These are phyloP conservation scores for Amanita pallidorosea DNA, from an alignment of 768 basidiomycete species.

Conservation along the genomic window DNA sequence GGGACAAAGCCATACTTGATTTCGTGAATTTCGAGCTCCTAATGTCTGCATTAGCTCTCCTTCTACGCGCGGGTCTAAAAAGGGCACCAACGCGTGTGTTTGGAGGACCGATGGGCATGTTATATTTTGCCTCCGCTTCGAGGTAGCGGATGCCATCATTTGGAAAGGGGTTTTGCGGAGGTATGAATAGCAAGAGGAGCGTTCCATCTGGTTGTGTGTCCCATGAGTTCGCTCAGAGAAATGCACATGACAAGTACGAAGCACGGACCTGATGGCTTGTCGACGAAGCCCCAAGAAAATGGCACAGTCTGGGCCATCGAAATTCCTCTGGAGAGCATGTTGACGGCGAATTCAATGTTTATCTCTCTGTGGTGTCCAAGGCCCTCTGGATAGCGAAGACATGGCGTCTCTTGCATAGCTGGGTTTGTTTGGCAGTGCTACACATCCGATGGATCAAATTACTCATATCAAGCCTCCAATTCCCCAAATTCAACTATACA, in stretches of 20 bases:
- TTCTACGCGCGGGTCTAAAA: not conserved
- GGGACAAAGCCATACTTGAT: constrained; percentile 73
- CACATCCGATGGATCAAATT: no score
- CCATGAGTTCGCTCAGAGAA: constrained; percentile 1
- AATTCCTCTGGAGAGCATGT: constrained; percentile 52
- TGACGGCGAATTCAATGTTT: constrained; percentile 44
- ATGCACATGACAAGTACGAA: not conserved
- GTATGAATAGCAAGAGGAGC: constrained; percentile 55
- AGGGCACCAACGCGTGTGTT: constrained; percentile 37
- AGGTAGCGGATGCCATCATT: constrained; percentile 71
- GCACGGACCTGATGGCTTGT: constrained; percentile 60
- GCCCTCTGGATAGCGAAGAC: constrained; percentile 62
- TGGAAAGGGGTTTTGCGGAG: constrained; percentile 49
- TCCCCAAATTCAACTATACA: not conserved
- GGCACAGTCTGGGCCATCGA: constrained; percentile 46
- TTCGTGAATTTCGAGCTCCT: constrained; percentile 77
- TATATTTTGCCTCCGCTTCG: constrained; percentile 57
- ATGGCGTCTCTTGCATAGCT: constrained; percentile 44
- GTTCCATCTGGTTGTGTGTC: constrained; percentile 41
- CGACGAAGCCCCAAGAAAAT: constrained; percentile 66
- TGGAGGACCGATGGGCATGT: constrained; percentile 30
- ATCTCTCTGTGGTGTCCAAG: constrained; percentile 47
- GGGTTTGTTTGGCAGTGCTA: not conserved
- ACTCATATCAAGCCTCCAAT: not conserved
- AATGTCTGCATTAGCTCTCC: not conserved